Evolutionary conservation across 108 stramenopile genomes (phyloP).

Genomic region (Cyclotella kingstonii): DNA sequence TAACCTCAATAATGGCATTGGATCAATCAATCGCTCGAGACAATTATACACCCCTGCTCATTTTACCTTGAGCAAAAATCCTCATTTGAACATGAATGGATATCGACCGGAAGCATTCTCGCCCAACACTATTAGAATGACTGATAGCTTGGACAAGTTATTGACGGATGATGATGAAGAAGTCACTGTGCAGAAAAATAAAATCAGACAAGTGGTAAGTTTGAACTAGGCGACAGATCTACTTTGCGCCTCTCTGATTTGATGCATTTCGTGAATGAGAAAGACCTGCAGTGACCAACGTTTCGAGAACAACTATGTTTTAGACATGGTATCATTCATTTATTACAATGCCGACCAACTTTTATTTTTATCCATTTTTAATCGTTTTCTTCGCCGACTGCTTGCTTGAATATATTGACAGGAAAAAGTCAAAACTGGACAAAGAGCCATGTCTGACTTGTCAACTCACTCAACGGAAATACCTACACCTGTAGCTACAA

Average conservation of each 20-base stretch:
- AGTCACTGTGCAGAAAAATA: background rate
- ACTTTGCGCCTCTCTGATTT: background rate
- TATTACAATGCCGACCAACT: too few species aligned
- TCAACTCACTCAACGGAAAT: too few species aligned
- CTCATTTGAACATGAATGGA: slow-evolving; percentile 26
- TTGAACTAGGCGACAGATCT: background rate
- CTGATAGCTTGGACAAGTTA: slow-evolving; percentile 71
- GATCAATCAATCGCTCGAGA: slow-evolving; percentile 1
- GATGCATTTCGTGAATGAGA: background rate
- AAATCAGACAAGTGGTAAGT: background rate
- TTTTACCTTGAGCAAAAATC: slow-evolving; percentile 43
- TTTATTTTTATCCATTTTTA: too few species aligned
- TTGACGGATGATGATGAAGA: slow-evolving; percentile 69
- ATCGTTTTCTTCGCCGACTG: too few species aligned
- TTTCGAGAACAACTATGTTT: too few species aligned
- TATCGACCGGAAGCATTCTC: slow-evolving; percentile 54
- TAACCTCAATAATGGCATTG: background rate
- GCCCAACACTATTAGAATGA: slow-evolving; percentile 69
- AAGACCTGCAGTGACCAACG: too few species aligned
- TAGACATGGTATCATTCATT: too few species aligned
- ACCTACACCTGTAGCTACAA: too few species aligned
- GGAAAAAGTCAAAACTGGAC: too few species aligned
- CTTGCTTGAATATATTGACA: too few species aligned
- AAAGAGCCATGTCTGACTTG: too few species aligned
- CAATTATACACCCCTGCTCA: slow-evolving; percentile 46